Evolutionary conservation across 2,329 filamentous ascomycete species (phyloP).

Genomic region (Xylaria sp.): DNA sequence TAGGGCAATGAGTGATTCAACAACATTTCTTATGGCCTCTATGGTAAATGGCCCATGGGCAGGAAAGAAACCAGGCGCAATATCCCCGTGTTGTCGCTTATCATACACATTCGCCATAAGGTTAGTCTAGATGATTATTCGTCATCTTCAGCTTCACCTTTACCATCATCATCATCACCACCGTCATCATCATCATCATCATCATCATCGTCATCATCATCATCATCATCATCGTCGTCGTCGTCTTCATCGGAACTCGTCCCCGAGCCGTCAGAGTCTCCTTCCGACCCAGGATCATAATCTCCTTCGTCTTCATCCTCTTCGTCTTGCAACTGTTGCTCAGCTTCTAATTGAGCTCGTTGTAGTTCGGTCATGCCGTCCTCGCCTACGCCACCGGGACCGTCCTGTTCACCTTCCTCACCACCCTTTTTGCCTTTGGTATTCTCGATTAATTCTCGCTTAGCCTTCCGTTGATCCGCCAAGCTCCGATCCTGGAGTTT

Average conservation of each 20-base stretch:
- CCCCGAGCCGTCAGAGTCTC: slow-evolving; percentile 68
- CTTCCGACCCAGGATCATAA: slow-evolving; percentile 72
- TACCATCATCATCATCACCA: slow-evolving; percentile 54
- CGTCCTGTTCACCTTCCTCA: slow-evolving; percentile 52
- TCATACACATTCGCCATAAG: slow-evolving; percentile 20
- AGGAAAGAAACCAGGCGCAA: slow-evolving; percentile 4
- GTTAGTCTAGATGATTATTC: slow-evolving; percentile 4
- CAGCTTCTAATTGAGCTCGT: slow-evolving; percentile 61
- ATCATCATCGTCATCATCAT: slow-evolving; percentile 55
- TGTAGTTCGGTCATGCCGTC: slow-evolving; percentile 62
- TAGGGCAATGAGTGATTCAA: neutral
- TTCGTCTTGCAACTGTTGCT: slow-evolving; percentile 67
- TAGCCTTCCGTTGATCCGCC: slow-evolving; percentile 74
- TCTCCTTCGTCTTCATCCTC: slow-evolving; percentile 75
- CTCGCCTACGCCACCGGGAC: slow-evolving; percentile 59
- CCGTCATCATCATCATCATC: slow-evolving; percentile 57
- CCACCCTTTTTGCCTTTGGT: slow-evolving; percentile 59
- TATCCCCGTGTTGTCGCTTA: slow-evolving; percentile 4
- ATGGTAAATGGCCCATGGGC: neutral
- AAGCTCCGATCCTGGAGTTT: slow-evolving; percentile 74
- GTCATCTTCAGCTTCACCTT: slow-evolving; percentile 33
- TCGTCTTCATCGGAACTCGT: slow-evolving; percentile 62
- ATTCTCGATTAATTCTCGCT: slow-evolving; percentile 71
- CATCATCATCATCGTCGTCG: slow-evolving; percentile 62
- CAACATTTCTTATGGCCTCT: slow-evolving; percentile 4